These are phyloP conservation scores for Herpetospermum pedunculosum DNA, from an alignment of 306 rosid genomes.

Conservation along the genomic window DNA sequence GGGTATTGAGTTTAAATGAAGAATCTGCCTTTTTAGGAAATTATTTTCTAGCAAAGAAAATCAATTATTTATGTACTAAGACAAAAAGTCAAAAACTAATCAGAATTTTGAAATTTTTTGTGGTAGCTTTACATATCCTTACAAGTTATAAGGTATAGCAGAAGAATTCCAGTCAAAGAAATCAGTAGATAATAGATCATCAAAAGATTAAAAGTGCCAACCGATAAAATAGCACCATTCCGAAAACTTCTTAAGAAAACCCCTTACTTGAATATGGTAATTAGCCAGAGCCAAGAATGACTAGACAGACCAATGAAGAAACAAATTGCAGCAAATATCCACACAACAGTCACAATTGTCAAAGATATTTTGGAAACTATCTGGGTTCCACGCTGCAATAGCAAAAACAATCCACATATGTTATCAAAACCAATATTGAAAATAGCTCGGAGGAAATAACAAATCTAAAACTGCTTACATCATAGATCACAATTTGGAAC, in stretches of 20 bases:
- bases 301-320: slow-evolving; percentile 56
- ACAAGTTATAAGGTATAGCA: not conserved
- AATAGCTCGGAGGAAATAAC: not conserved
- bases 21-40: not conserved
- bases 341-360: slow-evolving; percentile 44
- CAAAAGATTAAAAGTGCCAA: not conserved
- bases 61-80: not conserved
- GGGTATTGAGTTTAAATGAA: not conserved
- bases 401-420: not conserved
- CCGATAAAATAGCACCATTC: not conserved
- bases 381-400: slow-evolving; percentile 69
- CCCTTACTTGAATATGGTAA: slow-evolving; percentile 59
- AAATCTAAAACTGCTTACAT: slow-evolving; percentile 27
- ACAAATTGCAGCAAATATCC: slow-evolving; percentile 58
- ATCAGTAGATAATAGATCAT: not conserved
- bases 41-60: not conserved
- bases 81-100: not conserved
- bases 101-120: not conserved
- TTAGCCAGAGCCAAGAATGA: slow-evolving; percentile 88
- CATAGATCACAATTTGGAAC: slow-evolving; percentile 66
- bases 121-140: no score
- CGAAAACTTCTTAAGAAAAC: not conserved
- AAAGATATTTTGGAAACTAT: slow-evolving; percentile 45
- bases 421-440: not conserved
- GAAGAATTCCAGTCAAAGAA: not conserved